A percentile compares a stretch with the other conserved stretches of the same genome.
Evolutionary conservation across 805 yeast species (phyloP).

Genomic region (Zygosaccharomyces siamensis): DNA sequence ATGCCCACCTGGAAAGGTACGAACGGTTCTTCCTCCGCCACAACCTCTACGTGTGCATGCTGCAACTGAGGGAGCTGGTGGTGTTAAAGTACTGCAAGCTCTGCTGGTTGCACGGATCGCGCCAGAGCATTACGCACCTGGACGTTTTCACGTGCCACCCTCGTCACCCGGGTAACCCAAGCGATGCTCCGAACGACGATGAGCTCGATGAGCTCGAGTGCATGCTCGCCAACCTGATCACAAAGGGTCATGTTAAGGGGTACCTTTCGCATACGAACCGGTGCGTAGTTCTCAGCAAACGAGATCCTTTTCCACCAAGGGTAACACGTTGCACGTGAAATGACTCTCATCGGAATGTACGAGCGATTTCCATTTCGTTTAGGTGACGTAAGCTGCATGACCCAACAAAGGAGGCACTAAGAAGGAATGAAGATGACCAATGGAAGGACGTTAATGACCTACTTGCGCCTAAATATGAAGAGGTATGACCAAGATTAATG

Average conservation of each 20-base stretch:
- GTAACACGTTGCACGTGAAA: slow-evolving; percentile 9
- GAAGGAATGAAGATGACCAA: not conserved
- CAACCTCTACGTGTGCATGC: slow-evolving; percentile 56
- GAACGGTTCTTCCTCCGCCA: slow-evolving; percentile 51
- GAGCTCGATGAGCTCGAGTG: slow-evolving; percentile 60
- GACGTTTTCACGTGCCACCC: slow-evolving; percentile 42
- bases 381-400: slow-evolving; percentile 1
- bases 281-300: slow-evolving; percentile 71
- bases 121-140: slow-evolving; percentile 5
- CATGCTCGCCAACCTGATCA: slow-evolving; percentile 59
- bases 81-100: slow-evolving; percentile 47
- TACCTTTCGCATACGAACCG: slow-evolving; percentile 73
- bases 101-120: slow-evolving; percentile 14
- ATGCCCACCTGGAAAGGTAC: slow-evolving; percentile 40
- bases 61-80: slow-evolving; percentile 47
- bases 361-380: not conserved
- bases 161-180: too few relatives aligned
- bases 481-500: not conserved
- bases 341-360: not conserved
- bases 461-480: not conserved
- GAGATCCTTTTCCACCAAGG: slow-evolving; percentile 60
- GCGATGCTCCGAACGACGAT: slow-evolving; percentile 44
- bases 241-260: slow-evolving; percentile 61
- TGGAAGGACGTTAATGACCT: not conserved
- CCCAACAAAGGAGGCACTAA: not conserved